A percentile compares a stretch with the other conserved stretches of the same genome.
phyloP scores from a whole-genome alignment of 2,329 filamentous ascomycete genomes.

The Xylaria hypoxylon region DNA sequence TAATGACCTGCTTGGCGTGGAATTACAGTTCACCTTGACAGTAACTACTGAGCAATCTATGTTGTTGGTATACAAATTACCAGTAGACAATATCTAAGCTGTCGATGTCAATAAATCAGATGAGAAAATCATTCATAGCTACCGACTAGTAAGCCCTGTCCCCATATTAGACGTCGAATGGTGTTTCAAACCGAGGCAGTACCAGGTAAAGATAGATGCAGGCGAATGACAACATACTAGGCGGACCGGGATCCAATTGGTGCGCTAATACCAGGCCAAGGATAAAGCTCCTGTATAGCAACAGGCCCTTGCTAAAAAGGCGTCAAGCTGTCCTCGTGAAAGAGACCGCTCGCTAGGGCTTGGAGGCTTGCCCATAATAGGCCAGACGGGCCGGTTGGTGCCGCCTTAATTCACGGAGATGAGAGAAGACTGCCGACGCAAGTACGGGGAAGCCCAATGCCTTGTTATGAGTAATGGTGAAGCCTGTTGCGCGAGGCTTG shows the following conservation, averaged over 20 bases:
- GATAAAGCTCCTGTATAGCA: conserved; percentile 28
- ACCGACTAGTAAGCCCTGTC: conserved; percentile 16
- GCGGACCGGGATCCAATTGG: conserved; percentile 25
- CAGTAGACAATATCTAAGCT: conserved; percentile 6
- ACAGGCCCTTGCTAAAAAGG: conserved; percentile 19
- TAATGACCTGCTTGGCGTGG: not conserved
- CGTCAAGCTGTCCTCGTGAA: conserved; percentile 22
- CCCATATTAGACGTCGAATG: conserved; percentile 3
- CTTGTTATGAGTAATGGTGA: conserved; percentile 4
- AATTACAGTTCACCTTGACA: not conserved
- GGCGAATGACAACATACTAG: conserved; percentile 19
- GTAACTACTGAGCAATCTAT: not conserved
- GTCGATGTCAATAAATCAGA: conserved; percentile 10
- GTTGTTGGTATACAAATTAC: not conserved
- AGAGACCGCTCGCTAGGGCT: conserved; percentile 23
- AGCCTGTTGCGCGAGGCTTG: conserved; percentile 13
- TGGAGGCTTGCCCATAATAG: conserved; percentile 36
- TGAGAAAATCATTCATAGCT: not conserved
- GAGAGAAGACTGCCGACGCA: conserved; percentile 26
- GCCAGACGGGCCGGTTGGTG: conserved; percentile 30
- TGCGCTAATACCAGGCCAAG: conserved; percentile 33
- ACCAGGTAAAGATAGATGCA: conserved; percentile 16
- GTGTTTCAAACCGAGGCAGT: conserved; percentile 24
- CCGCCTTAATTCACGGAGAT: conserved; percentile 29
- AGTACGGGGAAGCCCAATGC: conserved; percentile 21